These are phyloP conservation scores for Aspergillus sclerotioniger DNA, from an alignment of 495 filamentous ascomycete species.

Conservation along the genomic window DNA sequence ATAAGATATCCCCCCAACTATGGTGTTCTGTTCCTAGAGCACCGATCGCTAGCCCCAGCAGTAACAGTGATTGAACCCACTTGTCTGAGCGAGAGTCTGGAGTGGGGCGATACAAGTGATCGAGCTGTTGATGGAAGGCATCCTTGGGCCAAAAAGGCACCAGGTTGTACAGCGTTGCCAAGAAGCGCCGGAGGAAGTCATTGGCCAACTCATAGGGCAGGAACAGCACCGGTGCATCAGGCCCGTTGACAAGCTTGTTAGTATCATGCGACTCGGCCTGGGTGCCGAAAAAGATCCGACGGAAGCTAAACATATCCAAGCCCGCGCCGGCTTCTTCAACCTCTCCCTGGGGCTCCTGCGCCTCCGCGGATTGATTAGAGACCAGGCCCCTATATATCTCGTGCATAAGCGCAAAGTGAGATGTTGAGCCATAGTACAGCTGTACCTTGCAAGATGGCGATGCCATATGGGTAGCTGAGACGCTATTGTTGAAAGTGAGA, in stretches of 20 bases:
- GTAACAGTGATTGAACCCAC: conserved; percentile 26
- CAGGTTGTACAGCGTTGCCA: conserved; percentile 35
- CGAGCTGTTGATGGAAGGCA: conserved; percentile 29
- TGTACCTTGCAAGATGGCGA: conserved; percentile 45
- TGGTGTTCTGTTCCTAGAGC: conserved; percentile 35
- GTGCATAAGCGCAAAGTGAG: conserved; percentile 47
- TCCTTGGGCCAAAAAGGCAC: conserved; percentile 31
- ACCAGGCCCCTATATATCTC: conserved; percentile 42
- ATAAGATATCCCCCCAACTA: conserved; percentile 40
- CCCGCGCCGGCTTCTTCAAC: conserved; percentile 46
- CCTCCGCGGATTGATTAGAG: conserved; percentile 20
- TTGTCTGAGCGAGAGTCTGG: conserved; percentile 25
- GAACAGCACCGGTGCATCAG: conserved; percentile 33
- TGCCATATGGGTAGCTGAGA: conserved; percentile 46
- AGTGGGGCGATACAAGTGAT: conserved; percentile 30
- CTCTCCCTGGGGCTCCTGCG: conserved; percentile 25
- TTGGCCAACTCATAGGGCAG: conserved; percentile 37
- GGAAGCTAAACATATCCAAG: conserved; percentile 45
- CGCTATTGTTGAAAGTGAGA: conserved; percentile 38
- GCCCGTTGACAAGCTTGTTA: conserved; percentile 8
- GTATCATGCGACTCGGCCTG: conserved; percentile 32
- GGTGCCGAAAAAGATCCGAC: conserved; percentile 46
- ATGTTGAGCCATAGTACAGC: conserved; percentile 47
- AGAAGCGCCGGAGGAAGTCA: conserved; percentile 32
- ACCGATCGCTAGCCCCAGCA: conserved; percentile 34